Evolutionary conservation across 2,329 filamentous ascomycete species (phyloP).

Genomic region (Pseudocercospora crystallina): DNA sequence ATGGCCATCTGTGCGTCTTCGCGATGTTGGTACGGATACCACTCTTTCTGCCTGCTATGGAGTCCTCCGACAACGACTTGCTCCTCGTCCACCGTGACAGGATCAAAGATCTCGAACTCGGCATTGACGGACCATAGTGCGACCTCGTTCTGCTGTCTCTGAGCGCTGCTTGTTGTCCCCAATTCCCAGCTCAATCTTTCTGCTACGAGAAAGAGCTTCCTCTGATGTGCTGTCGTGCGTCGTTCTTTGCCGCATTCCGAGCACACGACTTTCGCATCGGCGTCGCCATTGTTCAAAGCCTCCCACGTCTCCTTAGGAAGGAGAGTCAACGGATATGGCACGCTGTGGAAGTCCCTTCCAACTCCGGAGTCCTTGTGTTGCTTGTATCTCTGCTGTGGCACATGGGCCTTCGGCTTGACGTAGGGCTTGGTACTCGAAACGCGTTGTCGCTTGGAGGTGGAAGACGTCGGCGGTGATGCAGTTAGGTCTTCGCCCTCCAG

Average conservation of each 20-base stretch:
- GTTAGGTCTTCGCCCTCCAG: conserved; percentile 2
- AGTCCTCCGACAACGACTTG: conserved; percentile 16
- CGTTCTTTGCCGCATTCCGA: conserved; percentile 19
- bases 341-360: conserved; percentile 18
- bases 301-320: conserved; percentile 22
- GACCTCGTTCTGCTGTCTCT: conserved; percentile 22
- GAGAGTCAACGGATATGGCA: conserved; percentile 21
- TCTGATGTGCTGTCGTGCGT: conserved; percentile 13
- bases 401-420: not conserved
- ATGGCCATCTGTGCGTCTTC: conserved; percentile 19
- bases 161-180: conserved; percentile 9
- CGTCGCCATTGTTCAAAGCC: conserved; percentile 16
- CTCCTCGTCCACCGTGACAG: conserved; percentile 21
- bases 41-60: conserved; percentile 16
- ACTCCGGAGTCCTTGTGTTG: conserved; percentile 20
- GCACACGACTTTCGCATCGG: conserved; percentile 14
- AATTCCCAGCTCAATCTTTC: conserved; percentile 21
- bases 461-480: not conserved
- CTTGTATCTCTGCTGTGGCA: conserved; percentile 12
- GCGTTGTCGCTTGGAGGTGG: not conserved
- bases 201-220: conserved; percentile 26
- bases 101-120: conserved; percentile 23
- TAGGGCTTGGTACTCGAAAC: conserved; percentile 3
- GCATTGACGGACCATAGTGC: conserved; percentile 23
- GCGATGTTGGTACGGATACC: conserved; percentile 16